Conservation (phyloP, 257 asterid species). For the Echium plantagineum region DNA sequence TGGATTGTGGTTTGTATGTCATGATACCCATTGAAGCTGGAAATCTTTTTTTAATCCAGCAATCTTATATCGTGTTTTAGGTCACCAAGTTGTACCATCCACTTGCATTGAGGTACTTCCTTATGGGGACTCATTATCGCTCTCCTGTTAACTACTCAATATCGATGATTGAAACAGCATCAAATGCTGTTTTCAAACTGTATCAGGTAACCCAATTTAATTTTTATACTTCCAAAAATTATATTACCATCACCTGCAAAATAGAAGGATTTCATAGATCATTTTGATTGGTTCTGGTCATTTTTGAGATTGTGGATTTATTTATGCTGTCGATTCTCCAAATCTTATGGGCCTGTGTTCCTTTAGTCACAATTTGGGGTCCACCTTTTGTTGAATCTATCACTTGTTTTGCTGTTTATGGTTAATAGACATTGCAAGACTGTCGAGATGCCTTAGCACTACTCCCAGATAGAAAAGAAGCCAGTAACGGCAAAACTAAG, state of each 20-base stretch:
- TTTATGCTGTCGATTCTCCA: too few species aligned
- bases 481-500: conserved; percentile 22
- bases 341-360: too few species aligned
- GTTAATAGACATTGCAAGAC: conserved; percentile 58
- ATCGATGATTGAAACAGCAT: conserved; percentile 61
- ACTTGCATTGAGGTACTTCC: conserved; percentile 71
- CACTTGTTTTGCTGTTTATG: conserved; percentile 7
- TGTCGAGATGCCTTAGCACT: conserved; percentile 34
- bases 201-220: too few species aligned
- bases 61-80: conserved; percentile 21
- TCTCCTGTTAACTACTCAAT: conserved; percentile 81
- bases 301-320: too few species aligned
- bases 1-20: background rate
- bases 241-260: background rate
- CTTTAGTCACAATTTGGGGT: background rate
- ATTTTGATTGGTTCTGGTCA: too few species aligned
- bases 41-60: background rate
- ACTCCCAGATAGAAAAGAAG: conserved; percentile 27
- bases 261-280: background rate
- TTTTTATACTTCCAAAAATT: too few species aligned
- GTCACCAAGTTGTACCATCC: conserved; percentile 74
- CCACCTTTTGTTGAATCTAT: background rate
- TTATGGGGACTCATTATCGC: conserved; percentile 76
- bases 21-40: background rate
- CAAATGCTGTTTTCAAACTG: conserved; percentile 68